Base-by-base conservation (phyloP, 2,329 filamentous ascomycete species). In the Grosmannia huntii region DNA sequence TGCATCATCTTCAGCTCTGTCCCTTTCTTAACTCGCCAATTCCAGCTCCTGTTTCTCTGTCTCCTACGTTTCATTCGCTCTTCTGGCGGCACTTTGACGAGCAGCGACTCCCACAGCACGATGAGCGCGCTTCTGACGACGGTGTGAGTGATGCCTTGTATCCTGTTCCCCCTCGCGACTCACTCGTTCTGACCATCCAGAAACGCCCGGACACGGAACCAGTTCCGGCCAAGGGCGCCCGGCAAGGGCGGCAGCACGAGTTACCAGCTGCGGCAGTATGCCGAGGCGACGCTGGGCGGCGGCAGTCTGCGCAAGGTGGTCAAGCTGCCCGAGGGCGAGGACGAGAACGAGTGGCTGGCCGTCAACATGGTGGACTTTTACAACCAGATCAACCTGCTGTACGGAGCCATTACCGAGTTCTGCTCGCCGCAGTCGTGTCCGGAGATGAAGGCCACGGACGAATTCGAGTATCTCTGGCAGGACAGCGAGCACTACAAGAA, bases 331-430 rank as follows among this genome's bases (percentile, higher is more conserved):
- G 95, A 99, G 69, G 94, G 95, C 60, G 94, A 99, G 70, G 94
- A 99, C 69, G 81, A 95, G 74, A 95, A 96, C 70, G 94, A 99
- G 73, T 99, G 94, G 94, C 75, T 99, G 61, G 94, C 94, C 31
- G 94, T 99, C 66, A 99, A 99, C 75, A 88, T 99, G 76, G 94
- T 99, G 76, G 94, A 99, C 74, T 99, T 99, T 74, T 99, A 99
- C 83, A 99, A 99, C 77, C 94, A 99, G 74, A 95, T 99, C 78
- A 99, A 99, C 75, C 82, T 99, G 41, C 85, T 99, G 60, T 99
- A 99, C 71, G 95, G 95, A 60, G 94, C 94, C 64, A 99, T 99
- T 70, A 99, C 94, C 60, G 94, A 99, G 70, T 99, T 99, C 74
- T 99, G 94, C 78, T 97, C 94, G 28, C 92, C 94, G 36, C 87